phyloP scores from a whole-genome alignment of 2,329 filamentous ascomycete genomes.

The Ceratocystis lukuohia region DNA sequence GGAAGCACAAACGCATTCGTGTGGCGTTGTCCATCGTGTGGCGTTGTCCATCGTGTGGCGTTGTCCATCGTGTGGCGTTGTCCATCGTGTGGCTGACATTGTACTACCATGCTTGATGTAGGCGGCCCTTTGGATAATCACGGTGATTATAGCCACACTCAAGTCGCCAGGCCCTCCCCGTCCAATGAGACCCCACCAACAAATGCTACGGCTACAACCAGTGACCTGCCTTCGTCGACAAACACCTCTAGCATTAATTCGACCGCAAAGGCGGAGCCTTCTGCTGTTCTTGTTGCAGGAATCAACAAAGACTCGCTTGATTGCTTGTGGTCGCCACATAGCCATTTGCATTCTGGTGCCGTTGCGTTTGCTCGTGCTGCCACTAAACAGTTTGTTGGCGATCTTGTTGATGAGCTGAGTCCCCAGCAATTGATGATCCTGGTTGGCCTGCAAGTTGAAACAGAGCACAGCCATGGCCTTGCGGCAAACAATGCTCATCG shows the following conservation, averaged over 20 bases:
- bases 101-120: neutral
- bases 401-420: constrained; percentile 17
- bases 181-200: neutral
- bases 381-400: constrained; percentile 14
- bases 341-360: constrained; percentile 10
- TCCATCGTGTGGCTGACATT: constrained; percentile 6
- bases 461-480: neutral
- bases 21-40: neutral
- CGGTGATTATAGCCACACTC: neutral
- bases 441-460: constrained; percentile 13
- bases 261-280: neutral
- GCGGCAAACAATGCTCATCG: neutral
- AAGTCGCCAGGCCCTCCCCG: neutral
- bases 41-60: neutral
- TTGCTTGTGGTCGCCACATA: constrained; percentile 19
- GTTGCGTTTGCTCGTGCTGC: constrained; percentile 14
- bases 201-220: neutral
- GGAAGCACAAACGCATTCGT: neutral
- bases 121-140: constrained; percentile 14
- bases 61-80: neutral
- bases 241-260: neutral
- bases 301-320: constrained; percentile 20
- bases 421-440: constrained; percentile 16
- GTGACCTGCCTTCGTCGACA: neutral
- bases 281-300: constrained; percentile 5